These are phyloP conservation scores for Ustilago nuda DNA, from an alignment of 1,284 basidiomycete genomes.

Conservation along the genomic window DNA sequence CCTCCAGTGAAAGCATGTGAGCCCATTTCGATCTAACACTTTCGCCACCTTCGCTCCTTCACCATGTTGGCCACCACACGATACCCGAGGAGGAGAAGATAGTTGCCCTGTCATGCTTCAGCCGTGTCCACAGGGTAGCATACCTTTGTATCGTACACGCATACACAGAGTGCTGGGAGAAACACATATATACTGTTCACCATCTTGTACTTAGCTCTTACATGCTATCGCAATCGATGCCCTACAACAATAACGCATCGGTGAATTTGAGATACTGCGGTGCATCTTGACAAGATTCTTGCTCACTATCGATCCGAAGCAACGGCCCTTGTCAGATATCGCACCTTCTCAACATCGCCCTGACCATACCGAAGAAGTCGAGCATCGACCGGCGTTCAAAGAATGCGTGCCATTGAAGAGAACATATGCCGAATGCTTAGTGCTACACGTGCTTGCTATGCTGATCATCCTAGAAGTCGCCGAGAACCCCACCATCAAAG, in stretches of 20 bases:
- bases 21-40: too few species aligned
- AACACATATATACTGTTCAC: too few species aligned
- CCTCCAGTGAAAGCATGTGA: too few species aligned
- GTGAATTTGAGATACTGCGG: constrained; percentile 30
- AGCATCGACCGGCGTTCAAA: neutral
- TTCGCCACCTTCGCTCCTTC: too few species aligned
- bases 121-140: too few species aligned
- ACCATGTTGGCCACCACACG: too few species aligned
- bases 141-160: too few species aligned
- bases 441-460: neutral
- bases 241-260: constrained; percentile 7
- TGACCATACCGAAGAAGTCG: neutral
- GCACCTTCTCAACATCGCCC: neutral
- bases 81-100: too few species aligned
- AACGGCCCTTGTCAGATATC: neutral
- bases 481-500: neutral
- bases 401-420: neutral
- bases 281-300: constrained; percentile 13
- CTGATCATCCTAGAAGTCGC: constrained; percentile 1
- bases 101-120: too few species aligned
- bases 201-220: too few species aligned
- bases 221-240: too few species aligned
- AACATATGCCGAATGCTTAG: neutral
- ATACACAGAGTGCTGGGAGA: too few species aligned
- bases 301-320: neutral